These are phyloP conservation scores for Tricholoma sp. DNA, from an alignment of 768 basidiomycete species.

Conservation along the genomic window DNA sequence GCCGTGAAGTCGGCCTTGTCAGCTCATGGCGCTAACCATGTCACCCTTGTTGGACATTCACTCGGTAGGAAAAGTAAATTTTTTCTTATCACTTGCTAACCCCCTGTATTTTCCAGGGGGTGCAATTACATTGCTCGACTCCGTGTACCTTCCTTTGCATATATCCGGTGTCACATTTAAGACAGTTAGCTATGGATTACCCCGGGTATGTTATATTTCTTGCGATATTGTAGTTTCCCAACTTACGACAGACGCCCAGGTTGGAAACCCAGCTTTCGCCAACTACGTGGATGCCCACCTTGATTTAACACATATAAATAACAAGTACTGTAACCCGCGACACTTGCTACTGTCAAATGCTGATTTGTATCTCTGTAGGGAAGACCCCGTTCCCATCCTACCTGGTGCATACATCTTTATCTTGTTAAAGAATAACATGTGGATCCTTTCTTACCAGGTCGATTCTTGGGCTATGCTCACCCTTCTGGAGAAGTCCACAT, in stretches of 20 bases:
- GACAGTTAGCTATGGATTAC: slow-evolving; percentile 37
- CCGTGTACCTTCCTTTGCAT: slow-evolving; percentile 50
- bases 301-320: slow-evolving; percentile 54
- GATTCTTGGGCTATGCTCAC: slow-evolving; percentile 34
- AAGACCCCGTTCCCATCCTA: slow-evolving; percentile 36
- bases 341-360: not conserved
- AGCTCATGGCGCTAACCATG: slow-evolving; percentile 25
- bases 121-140: slow-evolving; percentile 51
- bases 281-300: slow-evolving; percentile 51
- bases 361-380: slow-evolving; percentile 14
- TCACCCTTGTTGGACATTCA: slow-evolving; percentile 44
- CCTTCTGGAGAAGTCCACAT: slow-evolving; percentile 49
- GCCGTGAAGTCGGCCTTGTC: slow-evolving; percentile 41
- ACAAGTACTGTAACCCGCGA: slow-evolving; percentile 28
- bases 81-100: not conserved
- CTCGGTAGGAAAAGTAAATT: slow-evolving; percentile 15
- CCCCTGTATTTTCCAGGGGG: slow-evolving; percentile 30
- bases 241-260: slow-evolving; percentile 18
- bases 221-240: slow-evolving; percentile 1
- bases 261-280: slow-evolving; percentile 59
- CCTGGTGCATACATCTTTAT: slow-evolving; percentile 26
- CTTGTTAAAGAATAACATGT: not conserved
- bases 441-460: slow-evolving; percentile 11
- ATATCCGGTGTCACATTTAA: slow-evolving; percentile 34
- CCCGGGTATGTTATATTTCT: slow-evolving; percentile 33